Evolutionary conservation across 2,329 filamentous ascomycete genomes (phyloP).

Genomic region (Scedosporium aurantiacum): DNA sequence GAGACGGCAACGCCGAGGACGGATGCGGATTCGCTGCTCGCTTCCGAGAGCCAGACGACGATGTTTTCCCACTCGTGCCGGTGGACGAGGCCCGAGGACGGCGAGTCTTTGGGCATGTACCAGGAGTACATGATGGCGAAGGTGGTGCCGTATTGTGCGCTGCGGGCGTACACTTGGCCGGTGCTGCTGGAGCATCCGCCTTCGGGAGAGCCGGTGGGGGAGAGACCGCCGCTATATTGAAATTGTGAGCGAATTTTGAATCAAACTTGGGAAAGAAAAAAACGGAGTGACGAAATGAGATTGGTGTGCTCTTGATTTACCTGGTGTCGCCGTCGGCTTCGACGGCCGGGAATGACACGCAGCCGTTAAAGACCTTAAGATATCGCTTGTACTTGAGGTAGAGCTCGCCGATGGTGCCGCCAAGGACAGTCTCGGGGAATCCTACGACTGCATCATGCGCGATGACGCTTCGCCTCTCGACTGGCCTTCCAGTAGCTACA

Average conservation of each 20-base stretch:
- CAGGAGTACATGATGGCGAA: conserved; percentile 31
- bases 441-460: conserved; percentile 16
- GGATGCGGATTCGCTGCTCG: conserved; percentile 15
- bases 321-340: conserved; percentile 44
- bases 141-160: conserved; percentile 15
- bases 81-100: conserved; percentile 19
- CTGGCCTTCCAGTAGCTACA: neutral
- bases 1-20: conserved; percentile 27
- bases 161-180: conserved; percentile 28
- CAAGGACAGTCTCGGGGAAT: conserved; percentile 16
- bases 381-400: conserved; percentile 20
- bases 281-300: neutral
- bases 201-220: conserved; percentile 17
- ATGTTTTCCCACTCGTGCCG: conserved; percentile 29
- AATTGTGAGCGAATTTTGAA: neutral
- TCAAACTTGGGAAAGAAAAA: neutral
- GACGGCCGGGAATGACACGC: conserved; percentile 52
- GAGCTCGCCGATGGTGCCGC: conserved; percentile 14
- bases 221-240: conserved; percentile 21
- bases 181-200: conserved; percentile 22
- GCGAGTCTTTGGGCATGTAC: conserved; percentile 36
- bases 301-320: conserved; percentile 21
- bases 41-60: conserved; percentile 21
- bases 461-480: conserved; percentile 13
- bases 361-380: conserved; percentile 40